A percentile compares a stretch with the other conserved stretches of the same genome.
Evolutionary conservation across 2,329 filamentous ascomycete species (phyloP).

Genomic region (Chrysosporium queenslandicum): DNA sequence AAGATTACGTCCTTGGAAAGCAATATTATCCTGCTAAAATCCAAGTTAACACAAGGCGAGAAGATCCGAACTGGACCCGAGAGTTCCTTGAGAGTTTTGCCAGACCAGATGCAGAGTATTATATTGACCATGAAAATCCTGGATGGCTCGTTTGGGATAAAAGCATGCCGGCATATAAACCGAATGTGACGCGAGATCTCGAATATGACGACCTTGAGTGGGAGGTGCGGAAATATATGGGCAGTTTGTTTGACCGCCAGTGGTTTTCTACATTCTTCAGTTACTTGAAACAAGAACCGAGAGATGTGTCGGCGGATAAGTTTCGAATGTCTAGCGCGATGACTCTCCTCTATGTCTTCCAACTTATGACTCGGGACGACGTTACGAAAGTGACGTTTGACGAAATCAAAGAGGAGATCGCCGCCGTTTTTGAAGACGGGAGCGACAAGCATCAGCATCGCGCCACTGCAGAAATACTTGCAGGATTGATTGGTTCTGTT

Average conservation of each 20-base stretch:
- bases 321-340: constrained; percentile 85
- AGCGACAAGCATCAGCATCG: constrained; percentile 97
- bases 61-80: constrained; percentile 68
- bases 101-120: constrained; percentile 69
- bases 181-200: constrained; percentile 56
- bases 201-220: constrained; percentile 74
- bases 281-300: constrained; percentile 91
- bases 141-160: constrained; percentile 97
- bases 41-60: constrained; percentile 59
- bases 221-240: constrained; percentile 66
- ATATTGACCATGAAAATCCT: constrained; percentile 81
- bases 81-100: constrained; percentile 70
- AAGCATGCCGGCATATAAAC: constrained; percentile 67
- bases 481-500: constrained; percentile 70
- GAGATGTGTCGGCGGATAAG: constrained; percentile 68
- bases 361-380: constrained; percentile 68
- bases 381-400: constrained; percentile 69
- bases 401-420: constrained; percentile 73
- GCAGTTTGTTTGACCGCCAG: constrained; percentile 63
- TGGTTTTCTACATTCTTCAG: constrained; percentile 86
- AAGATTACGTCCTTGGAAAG: constrained; percentile 72
- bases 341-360: constrained; percentile 79
- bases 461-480: constrained; percentile 86
- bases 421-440: constrained; percentile 75
- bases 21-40: constrained; percentile 70